These are phyloP conservation scores for Trametes sanguinea DNA, from an alignment of 768 basidiomycete genomes.

Conservation along the genomic window DNA sequence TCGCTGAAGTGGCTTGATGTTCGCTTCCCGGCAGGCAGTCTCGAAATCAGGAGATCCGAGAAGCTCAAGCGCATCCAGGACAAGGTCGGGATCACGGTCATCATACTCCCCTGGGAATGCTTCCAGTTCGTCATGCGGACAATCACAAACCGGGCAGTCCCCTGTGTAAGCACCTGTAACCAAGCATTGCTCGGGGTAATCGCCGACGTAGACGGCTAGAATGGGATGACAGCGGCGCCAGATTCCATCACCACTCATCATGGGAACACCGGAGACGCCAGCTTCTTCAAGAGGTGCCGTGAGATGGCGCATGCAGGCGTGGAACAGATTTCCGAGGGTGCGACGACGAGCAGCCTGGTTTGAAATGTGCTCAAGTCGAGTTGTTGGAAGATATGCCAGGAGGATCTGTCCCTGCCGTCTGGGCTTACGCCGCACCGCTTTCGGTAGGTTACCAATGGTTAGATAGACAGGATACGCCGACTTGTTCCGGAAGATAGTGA, in stretches of 20 bases:
- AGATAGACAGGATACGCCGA: too few species aligned
- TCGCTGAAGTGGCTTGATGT: conserved; percentile 6
- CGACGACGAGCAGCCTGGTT: conserved; percentile 26
- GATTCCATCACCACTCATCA: conserved; percentile 40
- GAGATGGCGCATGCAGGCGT: conserved; percentile 36
- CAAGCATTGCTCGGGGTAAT: conserved; percentile 28
- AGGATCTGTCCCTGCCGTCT: too few species aligned
- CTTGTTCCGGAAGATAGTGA: too few species aligned
- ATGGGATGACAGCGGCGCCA: conserved; percentile 37
- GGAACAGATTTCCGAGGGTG: conserved; percentile 39
- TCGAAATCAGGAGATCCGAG: conserved; percentile 23
- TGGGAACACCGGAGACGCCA: conserved; percentile 34
- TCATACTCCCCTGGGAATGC: background rate
- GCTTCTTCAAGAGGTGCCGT: conserved; percentile 33
- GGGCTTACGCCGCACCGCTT: too few species aligned
- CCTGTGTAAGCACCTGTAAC: conserved; percentile 22
- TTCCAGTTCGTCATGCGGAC: background rate
- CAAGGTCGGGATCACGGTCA: conserved; percentile 5
- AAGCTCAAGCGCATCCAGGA: background rate
- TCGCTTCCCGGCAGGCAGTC: conserved; percentile 18
- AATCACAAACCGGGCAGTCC: conserved; percentile 14
- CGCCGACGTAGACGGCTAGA: conserved; percentile 12
- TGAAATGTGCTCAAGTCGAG: conserved; percentile 15
- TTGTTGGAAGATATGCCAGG: conserved; percentile 14
- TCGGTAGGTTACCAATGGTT: too few species aligned